Evolutionary conservation across 1,139 yeast species (phyloP), one percentile per base, ranked within the genome.

Genomic region (Geotrichum phurueaensis): DNA sequence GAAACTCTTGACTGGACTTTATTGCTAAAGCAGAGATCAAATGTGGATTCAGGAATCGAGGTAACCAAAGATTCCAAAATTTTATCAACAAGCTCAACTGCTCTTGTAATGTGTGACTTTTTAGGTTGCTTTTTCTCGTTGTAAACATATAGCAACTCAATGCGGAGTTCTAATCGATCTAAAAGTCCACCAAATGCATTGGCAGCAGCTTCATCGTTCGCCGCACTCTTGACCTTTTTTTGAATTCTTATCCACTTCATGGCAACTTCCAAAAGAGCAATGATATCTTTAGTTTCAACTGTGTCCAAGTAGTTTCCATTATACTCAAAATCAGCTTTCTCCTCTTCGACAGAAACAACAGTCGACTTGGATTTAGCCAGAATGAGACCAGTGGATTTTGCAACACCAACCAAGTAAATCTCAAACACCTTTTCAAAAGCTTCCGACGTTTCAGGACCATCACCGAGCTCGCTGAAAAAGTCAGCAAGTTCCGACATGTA

Each of bases 1-100:
- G 67, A 60, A 13, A 70, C 68, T n/a, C 75, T 57, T 1, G 72
- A 67, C 59, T 72, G 76, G 9, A 71, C 64, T 0, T 69, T 67
- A 0, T 62, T 58, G 12, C 70, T 62, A 54, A 70, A 70, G 3
- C 65, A 53, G 36, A 3, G 10, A 23, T 56, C 60, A 55, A 54
- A 54, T 12, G 45, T 20, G 9, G n/a, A 12, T 29, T 51, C 58
- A 7, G 53, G 53, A 3, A 59, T 49, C 2, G 45, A 45, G 13
- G 36, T 18, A 13, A 58, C 53, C 39, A 49, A 45, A 5, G 53
- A 29, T 15, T 20, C 39, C 4, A 50, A 15, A 45, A 59, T 54
- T 25, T 55, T 59, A 7, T 55, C 51, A 20, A 59, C 55, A 22
- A 59, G 51, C 12, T 55, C 58, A 15, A 59, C 22, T 10, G 58